Base-by-base conservation (phyloP, 495 filamentous ascomycete genomes). In the Daldinia concentrica region DNA sequence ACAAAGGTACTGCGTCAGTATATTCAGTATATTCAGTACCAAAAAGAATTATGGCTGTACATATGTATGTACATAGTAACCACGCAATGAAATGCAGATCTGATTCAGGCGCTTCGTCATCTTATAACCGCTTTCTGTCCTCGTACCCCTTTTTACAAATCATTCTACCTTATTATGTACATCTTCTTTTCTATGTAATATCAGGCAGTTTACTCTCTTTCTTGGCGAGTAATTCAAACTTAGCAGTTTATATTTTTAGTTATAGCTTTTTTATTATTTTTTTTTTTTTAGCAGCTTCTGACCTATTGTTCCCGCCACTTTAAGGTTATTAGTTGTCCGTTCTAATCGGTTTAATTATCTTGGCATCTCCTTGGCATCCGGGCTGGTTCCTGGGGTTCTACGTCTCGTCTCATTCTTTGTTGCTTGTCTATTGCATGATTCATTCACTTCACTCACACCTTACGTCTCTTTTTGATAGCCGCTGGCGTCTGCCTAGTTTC, bases 71-170 rank as follows among this genome's bases (percentile, higher is more conserved):
- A 26, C 3, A 19, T 27, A 52, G 15, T 2, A 36, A 62, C 65
- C 39, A 51, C 65, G 64, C 58, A 68, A 62, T 58, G n/a, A 41
- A 32, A 58, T 58, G 59, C 30, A 58, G 30, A 69, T 58, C 59
- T 39, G 41, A 69, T 69, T 54, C 59, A 62, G 26, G 32, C 4
- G 63, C 64, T 64, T 72, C 69, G 69, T 72, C 63, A 72, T 72
- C 63, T 22, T 12, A 24, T 32, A n/a, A 4, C 50, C n/a, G 4
- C 30, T 39, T 41, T 32, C 37, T 19, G 15, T 43, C 6, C 27
- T 26, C 52, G 15, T 37, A 6, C 37, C 24, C 61, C 14, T 37
- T 52, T 52, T 54, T 30, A 57, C 9, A 37, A 32, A 36, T 19
- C 8, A 32, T 32, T 37, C 14, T 26, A 19, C 4, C 8, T 37